Base-by-base conservation (phyloP, 805 yeast species). In the Lachancea waltii region DNA sequence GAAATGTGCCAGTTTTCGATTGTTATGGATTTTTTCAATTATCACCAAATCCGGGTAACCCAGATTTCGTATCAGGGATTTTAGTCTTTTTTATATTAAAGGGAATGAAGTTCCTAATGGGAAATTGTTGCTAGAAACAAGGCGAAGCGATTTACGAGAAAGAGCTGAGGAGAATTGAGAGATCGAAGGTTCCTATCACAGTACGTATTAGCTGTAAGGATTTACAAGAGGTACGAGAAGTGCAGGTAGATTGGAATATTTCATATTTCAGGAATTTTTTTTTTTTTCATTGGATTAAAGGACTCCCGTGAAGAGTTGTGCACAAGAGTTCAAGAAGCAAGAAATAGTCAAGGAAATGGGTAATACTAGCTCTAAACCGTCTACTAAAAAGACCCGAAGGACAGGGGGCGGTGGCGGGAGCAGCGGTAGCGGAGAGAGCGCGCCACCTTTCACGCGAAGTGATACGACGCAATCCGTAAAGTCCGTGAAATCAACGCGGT, bases 381-480 rank as follows among this genome's bases (percentile, higher is more conserved):
- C 52, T 26, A 30, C 42, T 4, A 38, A 40, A 22, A 42, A 33
- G 28, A n/a, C n/a, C n/a, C n/a, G n/a, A n/a, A n/a, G n/a, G n/a
- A n/a, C n/a, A n/a, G n/a, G n/a, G n/a, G n/a, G n/a, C n/a, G n/a
- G n/a, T n/a, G n/a, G n/a, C n/a, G n/a, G n/a, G n/a, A 26, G 21
- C 9, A 21, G 22, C 14, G 27, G 20, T 21, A 21, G 30, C 4
- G 23, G 33, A 14, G 41, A 41, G 6, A 55, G 50, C 32, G 44
- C 59, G 16, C 74, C 79, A n/a, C 51, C 59, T 13, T 71, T 76
- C 51, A 62, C 73, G 13, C 58, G 81, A 33, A 67, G 75, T 10
- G 79, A 75, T 48, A 77, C 82, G 2, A 67, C 70, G 34, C 70
- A 65, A 38, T 72, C 77, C 6, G 65, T 67, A 10, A 69, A 62